Evolutionary conservation across 805 yeast genomes (phyloP).

Genomic region (Spathaspora passalidarum): DNA sequence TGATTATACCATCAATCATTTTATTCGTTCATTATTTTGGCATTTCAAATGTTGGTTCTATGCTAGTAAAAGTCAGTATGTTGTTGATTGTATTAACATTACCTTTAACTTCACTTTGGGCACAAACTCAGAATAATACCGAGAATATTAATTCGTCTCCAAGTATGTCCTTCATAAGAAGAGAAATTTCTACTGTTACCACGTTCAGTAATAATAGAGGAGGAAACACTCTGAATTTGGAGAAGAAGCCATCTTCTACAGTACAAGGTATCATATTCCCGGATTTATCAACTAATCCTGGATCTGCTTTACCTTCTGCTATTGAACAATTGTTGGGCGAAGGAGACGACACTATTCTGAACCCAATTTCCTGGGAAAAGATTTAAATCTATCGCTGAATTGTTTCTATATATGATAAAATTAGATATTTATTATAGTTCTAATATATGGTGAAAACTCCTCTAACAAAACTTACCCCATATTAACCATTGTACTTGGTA

Average conservation of each 20-base stretch:
- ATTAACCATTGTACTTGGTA: too few species aligned
- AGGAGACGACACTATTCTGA: background rate
- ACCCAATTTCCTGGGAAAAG: too few species aligned
- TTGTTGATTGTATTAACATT: slow-evolving; percentile 67
- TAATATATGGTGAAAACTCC: too few species aligned
- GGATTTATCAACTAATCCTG: background rate
- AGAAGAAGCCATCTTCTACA: background rate
- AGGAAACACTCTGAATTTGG: background rate
- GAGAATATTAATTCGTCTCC: slow-evolving; percentile 5
- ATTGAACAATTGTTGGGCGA: slow-evolving; percentile 8
- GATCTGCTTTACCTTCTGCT: slow-evolving; percentile 7
- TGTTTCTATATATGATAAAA: too few species aligned
- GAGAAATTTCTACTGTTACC: slow-evolving; percentile 1
- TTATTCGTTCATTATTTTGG: slow-evolving; percentile 42
- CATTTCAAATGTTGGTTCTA: slow-evolving; percentile 30
- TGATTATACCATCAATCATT: slow-evolving; percentile 72
- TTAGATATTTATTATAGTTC: too few species aligned
- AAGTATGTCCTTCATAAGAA: slow-evolving; percentile 6
- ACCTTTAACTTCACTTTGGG: slow-evolving; percentile 90
- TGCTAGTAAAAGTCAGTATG: slow-evolving; percentile 50
- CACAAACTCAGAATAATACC: slow-evolving; percentile 58
- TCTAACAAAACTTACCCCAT: too few species aligned
- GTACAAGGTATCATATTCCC: background rate
- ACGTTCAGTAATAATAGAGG: background rate
- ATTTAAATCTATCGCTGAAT: too few species aligned